phyloP scores from a whole-genome alignment of 75 land plant species.

The Selaginella tamariscina region DNA sequence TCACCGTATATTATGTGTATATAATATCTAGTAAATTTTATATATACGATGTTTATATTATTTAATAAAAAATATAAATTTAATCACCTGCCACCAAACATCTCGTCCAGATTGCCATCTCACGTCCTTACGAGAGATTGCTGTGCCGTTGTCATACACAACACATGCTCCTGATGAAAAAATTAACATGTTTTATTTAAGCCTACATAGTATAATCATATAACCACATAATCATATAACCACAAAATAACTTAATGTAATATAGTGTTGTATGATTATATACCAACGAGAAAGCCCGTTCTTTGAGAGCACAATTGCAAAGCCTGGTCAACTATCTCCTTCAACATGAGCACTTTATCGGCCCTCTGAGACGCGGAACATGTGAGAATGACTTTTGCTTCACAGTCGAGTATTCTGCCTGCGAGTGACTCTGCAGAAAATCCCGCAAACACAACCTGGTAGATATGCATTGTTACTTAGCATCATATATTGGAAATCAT shows the following conservation, averaged over 20 bases:
- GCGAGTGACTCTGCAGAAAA: slow-evolving; percentile 24
- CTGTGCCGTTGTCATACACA: slow-evolving; percentile 13
- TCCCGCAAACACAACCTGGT: slow-evolving; percentile 24
- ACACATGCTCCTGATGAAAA: slow-evolving; percentile 13
- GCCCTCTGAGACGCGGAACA: slow-evolving; percentile 16
- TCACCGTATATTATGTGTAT: slow-evolving; percentile 14
- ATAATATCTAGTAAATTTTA: too few relatives aligned
- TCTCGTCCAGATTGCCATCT: slow-evolving; percentile 16
- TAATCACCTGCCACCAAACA: slow-evolving; percentile 24
- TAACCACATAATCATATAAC: background rate
- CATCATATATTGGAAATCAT: too few relatives aligned
- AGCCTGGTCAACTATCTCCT: slow-evolving; percentile 17
- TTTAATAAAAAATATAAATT: background rate
- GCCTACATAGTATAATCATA: background rate
- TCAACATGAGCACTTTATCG: slow-evolving; percentile 6
- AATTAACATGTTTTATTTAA: background rate
- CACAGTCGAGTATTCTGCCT: slow-evolving; percentile 21
- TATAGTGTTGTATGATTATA: background rate
- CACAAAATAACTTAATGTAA: background rate
- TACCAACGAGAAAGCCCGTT: slow-evolving; percentile 12
- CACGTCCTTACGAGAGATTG: background rate
- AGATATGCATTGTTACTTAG: too few relatives aligned
- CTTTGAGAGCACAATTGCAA: slow-evolving; percentile 11
- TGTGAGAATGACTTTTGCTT: slow-evolving; percentile 16
- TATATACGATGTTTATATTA: too few relatives aligned